These are phyloP conservation scores for Agroathelia rolfsii DNA, from an alignment of 1,284 basidiomycete genomes.

Conservation along the genomic window DNA sequence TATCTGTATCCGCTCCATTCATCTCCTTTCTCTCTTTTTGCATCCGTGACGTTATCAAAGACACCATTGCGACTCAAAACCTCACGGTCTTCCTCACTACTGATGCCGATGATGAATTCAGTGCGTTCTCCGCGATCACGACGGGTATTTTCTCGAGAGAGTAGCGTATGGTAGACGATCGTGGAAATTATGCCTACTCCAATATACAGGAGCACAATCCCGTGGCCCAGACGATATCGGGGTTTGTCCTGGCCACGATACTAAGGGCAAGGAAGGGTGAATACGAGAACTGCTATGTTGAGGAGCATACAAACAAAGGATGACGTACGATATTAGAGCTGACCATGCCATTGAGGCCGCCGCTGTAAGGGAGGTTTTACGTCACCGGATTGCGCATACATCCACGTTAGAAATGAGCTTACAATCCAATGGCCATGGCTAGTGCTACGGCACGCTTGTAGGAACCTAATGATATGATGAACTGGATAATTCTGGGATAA, in stretches of 20 bases:
- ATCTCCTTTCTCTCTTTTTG: slow-evolving; percentile 48
- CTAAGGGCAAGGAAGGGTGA: slow-evolving; percentile 3
- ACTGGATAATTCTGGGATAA: slow-evolving; percentile 31
- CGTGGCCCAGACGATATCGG: slow-evolving; percentile 62
- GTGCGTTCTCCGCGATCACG: slow-evolving; percentile 56
- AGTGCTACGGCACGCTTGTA: slow-evolving; percentile 38
- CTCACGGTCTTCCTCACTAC: slow-evolving; percentile 23
- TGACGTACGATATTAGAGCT: slow-evolving; percentile 32
- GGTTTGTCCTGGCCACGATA: slow-evolving; percentile 59
- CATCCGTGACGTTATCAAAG: slow-evolving; percentile 38
- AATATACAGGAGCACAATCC: slow-evolving; percentile 63
- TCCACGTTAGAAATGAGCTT: slow-evolving; percentile 8
- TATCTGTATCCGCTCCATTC: slow-evolving; percentile 53
- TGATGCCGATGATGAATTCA: slow-evolving; percentile 50
- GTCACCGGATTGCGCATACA: too few species aligned
- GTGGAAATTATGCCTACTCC: slow-evolving; percentile 50
- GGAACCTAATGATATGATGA: slow-evolving; percentile 35
- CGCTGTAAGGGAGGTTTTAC: slow-evolving; percentile 18
- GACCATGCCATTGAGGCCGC: slow-evolving; percentile 32
- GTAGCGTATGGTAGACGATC: slow-evolving; percentile 31
- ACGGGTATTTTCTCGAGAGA: slow-evolving; percentile 50
- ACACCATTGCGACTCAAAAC: slow-evolving; percentile 34
- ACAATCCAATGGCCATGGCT: slow-evolving; percentile 31
- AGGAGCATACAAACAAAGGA: too few species aligned
- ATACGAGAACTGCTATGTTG: background rate